Percentiles rank a stretch among this genome's conserved stretches.
Conservation (phyloP, 2,329 filamentous ascomycete genomes). For the Bipolaris cookei region DNA sequence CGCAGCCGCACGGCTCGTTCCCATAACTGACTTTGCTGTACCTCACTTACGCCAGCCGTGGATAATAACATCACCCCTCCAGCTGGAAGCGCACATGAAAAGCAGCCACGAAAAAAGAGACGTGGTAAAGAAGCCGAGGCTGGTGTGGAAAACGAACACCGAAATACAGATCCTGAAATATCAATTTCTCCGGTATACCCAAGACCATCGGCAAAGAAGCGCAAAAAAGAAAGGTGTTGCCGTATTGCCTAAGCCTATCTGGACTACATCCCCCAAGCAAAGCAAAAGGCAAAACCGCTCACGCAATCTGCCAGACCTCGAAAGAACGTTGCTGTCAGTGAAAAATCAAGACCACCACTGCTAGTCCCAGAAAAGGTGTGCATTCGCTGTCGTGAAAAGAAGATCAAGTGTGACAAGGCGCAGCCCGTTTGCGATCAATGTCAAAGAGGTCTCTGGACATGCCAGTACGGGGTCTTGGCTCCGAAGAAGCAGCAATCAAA, state of each 20-base stretch:
- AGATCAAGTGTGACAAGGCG: conserved; percentile 41
- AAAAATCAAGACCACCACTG: conserved; percentile 14
- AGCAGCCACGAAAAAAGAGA: conserved; percentile 26
- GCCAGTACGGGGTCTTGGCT: conserved; percentile 31
- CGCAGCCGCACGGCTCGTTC: not conserved
- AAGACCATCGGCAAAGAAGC: conserved; percentile 26
- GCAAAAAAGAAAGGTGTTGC: conserved; percentile 24
- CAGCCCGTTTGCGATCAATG: conserved; percentile 43
- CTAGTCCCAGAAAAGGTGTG: conserved; percentile 27
- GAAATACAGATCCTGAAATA: conserved; percentile 28
- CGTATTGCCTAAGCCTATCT: conserved; percentile 9
- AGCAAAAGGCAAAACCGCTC: conserved; percentile 25
- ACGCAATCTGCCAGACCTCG: conserved; percentile 23
- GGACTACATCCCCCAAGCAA: conserved; percentile 22
- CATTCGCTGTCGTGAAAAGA: conserved; percentile 34
- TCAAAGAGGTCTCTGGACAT: conserved; percentile 36
- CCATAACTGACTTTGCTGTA: not conserved
- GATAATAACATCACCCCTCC: conserved; percentile 7
- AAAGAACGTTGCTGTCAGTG: conserved; percentile 16
- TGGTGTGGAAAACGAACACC: conserved; percentile 18
- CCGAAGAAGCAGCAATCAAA: conserved; percentile 38
- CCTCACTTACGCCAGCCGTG: conserved; percentile 11
- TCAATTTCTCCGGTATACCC: conserved; percentile 29
- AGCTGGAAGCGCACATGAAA: conserved; percentile 12
- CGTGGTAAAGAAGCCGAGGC: conserved; percentile 26